These are phyloP conservation scores for Crithidia expoeki DNA, from an alignment of 208 protist genomes.

Conservation along the genomic window DNA sequence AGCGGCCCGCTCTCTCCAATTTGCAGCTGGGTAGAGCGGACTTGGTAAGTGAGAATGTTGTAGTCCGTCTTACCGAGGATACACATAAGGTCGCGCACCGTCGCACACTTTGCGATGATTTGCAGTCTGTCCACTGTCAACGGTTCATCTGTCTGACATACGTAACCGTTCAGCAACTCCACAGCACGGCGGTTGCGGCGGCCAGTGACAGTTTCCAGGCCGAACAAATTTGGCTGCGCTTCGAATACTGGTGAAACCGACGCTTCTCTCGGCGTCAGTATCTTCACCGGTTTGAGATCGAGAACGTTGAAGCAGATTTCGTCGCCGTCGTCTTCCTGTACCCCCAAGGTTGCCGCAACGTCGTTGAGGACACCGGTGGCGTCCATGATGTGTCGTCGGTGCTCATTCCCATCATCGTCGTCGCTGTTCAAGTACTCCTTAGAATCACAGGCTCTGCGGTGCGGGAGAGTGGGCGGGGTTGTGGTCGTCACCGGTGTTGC, in stretches of 20 bases:
- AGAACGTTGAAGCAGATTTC: constrained; percentile 1
- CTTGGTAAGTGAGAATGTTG: constrained; percentile 19
- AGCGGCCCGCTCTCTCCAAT: constrained; percentile 25
- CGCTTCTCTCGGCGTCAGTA: neutral
- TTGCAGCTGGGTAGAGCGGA: constrained; percentile 7
- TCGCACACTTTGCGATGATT: neutral
- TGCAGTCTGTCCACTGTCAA: neutral
- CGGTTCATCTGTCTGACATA: neutral
- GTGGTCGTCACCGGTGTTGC: neutral
- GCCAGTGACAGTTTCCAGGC: neutral
- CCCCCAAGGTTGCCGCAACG: neutral
- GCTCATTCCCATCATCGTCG: neutral
- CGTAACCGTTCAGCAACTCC: neutral
- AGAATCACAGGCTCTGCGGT: neutral
- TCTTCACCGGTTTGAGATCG: neutral
- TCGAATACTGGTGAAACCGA: neutral
- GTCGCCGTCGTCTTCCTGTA: neutral
- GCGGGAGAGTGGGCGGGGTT: neutral
- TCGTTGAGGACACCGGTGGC: neutral
- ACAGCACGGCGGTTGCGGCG: neutral
- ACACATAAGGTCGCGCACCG: constrained; percentile 10
- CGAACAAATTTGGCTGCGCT: neutral
- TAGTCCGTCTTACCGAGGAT: constrained; percentile 1
- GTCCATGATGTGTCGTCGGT: no score
- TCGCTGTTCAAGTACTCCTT: no score